Evolutionary conservation across 129 eudicot species (phyloP).

Genomic region (Escallonia rubra): DNA sequence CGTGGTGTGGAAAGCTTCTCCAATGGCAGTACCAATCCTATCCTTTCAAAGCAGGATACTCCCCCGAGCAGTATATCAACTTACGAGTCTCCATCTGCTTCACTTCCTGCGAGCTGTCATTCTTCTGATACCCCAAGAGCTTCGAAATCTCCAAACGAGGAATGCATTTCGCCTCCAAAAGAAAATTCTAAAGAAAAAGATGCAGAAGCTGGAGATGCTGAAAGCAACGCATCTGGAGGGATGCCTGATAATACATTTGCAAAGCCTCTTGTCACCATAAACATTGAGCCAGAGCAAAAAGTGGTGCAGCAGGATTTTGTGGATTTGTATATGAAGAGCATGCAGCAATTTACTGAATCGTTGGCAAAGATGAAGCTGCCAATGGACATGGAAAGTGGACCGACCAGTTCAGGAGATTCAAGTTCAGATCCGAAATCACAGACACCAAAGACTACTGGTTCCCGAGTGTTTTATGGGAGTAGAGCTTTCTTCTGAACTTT

Average conservation of each 20-base stretch:
- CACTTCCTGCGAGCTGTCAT: conserved; percentile 40
- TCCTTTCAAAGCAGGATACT: conserved; percentile 49
- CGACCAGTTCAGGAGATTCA: conserved; percentile 72
- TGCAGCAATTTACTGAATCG: conserved; percentile 98
- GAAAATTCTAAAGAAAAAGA: conserved; percentile 31
- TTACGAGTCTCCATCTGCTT: conserved; percentile 43
- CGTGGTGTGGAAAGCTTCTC: conserved; percentile 28
- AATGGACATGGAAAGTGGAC: conserved; percentile 61
- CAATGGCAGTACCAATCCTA: conserved; percentile 11
- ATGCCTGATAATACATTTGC: conserved; percentile 6
- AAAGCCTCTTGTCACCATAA: conserved; percentile 49
- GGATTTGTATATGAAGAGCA: conserved; percentile 97
- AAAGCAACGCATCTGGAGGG: conserved; percentile 34
- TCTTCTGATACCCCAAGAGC: conserved; percentile 47
- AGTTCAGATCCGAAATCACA: conserved; percentile 58
- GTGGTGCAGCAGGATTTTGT: conserved; percentile 93
- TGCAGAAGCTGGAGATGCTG: conserved; percentile 29
- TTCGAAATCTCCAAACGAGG: conserved; percentile 44
- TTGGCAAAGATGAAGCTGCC: conserved; percentile 98
- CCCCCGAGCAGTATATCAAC: conserved; percentile 62
- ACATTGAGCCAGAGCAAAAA: conserved; percentile 58
- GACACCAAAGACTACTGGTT: conserved; percentile 60
- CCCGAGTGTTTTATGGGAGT: conserved; percentile 96
- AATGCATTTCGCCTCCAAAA: conserved; percentile 34
- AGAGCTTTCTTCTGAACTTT: conserved; percentile 87